Evolutionary conservation across 2,329 filamentous ascomycete genomes (phyloP).

Genomic region (Penicillium sp.): DNA sequence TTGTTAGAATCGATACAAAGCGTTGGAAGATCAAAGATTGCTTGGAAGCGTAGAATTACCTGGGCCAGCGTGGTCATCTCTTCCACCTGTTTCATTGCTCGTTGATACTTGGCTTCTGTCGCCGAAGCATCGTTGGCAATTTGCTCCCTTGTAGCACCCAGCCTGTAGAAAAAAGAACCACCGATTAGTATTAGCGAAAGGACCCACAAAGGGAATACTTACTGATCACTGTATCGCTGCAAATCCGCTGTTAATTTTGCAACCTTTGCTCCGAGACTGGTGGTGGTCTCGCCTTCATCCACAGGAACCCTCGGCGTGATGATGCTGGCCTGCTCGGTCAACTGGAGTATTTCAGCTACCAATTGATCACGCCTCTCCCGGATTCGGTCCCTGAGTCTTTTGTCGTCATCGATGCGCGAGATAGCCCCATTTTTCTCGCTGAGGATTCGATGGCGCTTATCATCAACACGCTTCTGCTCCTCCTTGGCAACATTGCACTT

Average conservation of each 20-base stretch:
- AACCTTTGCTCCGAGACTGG: slow-evolving; percentile 56
- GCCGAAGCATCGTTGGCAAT: slow-evolving; percentile 59
- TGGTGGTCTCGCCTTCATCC: slow-evolving; percentile 67
- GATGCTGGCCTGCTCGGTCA: slow-evolving; percentile 60
- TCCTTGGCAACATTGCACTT: slow-evolving; percentile 62
- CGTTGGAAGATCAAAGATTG: neutral
- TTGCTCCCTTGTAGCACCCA: slow-evolving; percentile 69
- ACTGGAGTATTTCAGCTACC: slow-evolving; percentile 58
- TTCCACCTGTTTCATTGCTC: slow-evolving; percentile 46
- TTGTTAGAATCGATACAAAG: slow-evolving; percentile 15
- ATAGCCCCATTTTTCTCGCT: slow-evolving; percentile 68
- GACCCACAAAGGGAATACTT: slow-evolving; percentile 25
- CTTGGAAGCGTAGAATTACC: slow-evolving; percentile 37
- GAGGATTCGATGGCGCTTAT: slow-evolving; percentile 61
- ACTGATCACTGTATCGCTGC: slow-evolving; percentile 60
- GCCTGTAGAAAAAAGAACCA: slow-evolving; percentile 38
- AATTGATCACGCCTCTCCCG: slow-evolving; percentile 58
- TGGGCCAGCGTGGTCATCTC: slow-evolving; percentile 46
- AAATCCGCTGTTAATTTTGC: slow-evolving; percentile 64
- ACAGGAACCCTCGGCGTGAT: slow-evolving; percentile 67
- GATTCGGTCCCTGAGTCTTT: slow-evolving; percentile 53
- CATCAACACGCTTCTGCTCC: slow-evolving; percentile 58
- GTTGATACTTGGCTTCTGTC: slow-evolving; percentile 45
- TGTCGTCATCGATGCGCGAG: slow-evolving; percentile 57
- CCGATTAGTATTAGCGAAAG: slow-evolving; percentile 33